A percentile compares a stretch with the other conserved stretches of the same genome.
Conservation (phyloP, 2,329 filamentous ascomycete genomes). For the Ustulina deusta region DNA sequence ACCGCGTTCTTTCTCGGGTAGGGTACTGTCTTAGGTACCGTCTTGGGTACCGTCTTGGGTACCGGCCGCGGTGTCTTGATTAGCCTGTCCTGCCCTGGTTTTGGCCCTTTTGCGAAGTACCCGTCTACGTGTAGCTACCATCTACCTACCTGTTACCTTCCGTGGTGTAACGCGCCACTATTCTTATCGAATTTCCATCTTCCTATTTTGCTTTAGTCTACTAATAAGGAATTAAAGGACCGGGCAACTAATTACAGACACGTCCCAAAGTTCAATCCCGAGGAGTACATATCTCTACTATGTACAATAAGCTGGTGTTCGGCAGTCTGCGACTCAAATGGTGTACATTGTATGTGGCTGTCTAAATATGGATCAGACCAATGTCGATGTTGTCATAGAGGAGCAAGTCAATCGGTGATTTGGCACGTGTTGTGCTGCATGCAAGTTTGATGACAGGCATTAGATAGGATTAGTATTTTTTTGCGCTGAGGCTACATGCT, state of each 20-base stretch:
- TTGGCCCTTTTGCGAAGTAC: slow-evolving; percentile 10
- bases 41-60: not conserved
- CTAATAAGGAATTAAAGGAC: not conserved
- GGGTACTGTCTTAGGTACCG: not conserved
- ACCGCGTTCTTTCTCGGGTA: not conserved
- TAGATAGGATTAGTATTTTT: slow-evolving; percentile 16
- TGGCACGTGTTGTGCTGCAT: slow-evolving; percentile 39
- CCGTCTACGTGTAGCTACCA: no score
- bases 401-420: slow-evolving; percentile 31
- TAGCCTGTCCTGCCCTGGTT: slow-evolving; percentile 1
- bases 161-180: not conserved
- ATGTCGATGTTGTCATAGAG: slow-evolving; percentile 37
- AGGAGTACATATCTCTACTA: not conserved
- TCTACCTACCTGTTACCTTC: not conserved
- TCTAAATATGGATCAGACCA: slow-evolving; percentile 21
- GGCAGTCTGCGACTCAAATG: slow-evolving; percentile 14
- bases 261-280: not conserved
- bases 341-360: not conserved
- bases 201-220: not conserved
- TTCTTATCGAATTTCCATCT: not conserved
- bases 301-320: no score
- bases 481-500: slow-evolving; percentile 28
- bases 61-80: slow-evolving; percentile 4
- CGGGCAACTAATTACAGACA: not conserved
- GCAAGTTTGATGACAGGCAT: slow-evolving; percentile 38